phyloP scores from a whole-genome alignment of 352 stramenopile species.

The Pythium insidiosum region DNA sequence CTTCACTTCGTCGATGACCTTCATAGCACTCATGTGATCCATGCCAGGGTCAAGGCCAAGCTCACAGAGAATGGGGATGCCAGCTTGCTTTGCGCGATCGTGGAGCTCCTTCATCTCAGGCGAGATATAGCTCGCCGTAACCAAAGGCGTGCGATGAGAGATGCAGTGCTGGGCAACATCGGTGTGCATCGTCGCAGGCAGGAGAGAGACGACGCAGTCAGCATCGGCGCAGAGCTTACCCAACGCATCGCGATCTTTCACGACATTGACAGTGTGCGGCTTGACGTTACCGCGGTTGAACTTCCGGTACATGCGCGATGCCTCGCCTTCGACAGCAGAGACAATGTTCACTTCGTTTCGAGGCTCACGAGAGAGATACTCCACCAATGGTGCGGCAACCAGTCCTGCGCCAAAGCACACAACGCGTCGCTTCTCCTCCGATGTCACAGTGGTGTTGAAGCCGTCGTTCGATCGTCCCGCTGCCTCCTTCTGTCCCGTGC shows the following conservation, averaged over 20 bases:
- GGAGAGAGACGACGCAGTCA: constrained; percentile 92
- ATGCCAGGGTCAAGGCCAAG: constrained; percentile 94
- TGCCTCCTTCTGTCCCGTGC: constrained; percentile 39
- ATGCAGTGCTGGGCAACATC: constrained; percentile 87
- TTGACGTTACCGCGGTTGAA: constrained; percentile 58
- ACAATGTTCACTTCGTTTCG: constrained; percentile 70
- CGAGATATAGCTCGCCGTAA: constrained; percentile 95
- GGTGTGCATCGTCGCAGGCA: constrained; percentile 93
- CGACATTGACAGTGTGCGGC: constrained; percentile 75
- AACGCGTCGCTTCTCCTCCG: constrained; percentile 67
- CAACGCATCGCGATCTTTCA: constrained; percentile 46
- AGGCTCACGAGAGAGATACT: constrained; percentile 75
- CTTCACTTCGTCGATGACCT: constrained; percentile 95
- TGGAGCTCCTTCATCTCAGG: constrained; percentile 88
- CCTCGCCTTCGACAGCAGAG: constrained; percentile 66
- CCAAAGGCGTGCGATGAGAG: constrained; percentile 74
- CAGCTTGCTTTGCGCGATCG: constrained; percentile 53
- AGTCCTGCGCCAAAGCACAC: constrained; percentile 84
- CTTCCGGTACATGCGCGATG: constrained; percentile 57
- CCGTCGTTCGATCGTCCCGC: constrained; percentile 15
- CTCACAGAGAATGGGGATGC: constrained; percentile 93
- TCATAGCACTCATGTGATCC: constrained; percentile 96
- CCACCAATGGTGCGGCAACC: constrained; percentile 75
- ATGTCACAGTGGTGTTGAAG: constrained; percentile 25
- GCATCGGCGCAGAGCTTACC: constrained; percentile 59